Evolutionary conservation across 139 green algal species (phyloP), one percentile per base, ranked within the genome.

Genomic region (Zygnema cylindricum): DNA sequence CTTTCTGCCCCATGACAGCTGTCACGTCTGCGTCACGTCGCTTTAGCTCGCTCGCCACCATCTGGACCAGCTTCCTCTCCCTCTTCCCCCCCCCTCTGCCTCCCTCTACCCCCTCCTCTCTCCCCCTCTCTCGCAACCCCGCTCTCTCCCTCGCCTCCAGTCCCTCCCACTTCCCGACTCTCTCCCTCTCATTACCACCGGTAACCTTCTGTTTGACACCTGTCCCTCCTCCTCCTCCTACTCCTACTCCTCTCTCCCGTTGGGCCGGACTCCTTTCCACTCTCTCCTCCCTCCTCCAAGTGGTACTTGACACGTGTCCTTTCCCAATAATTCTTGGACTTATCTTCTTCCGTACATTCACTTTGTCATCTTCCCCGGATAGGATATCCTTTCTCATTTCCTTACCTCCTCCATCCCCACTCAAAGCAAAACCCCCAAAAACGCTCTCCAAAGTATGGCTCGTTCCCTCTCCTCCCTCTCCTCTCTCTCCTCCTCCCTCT

Each of bases 241-340:
- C n/a, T 35, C 1, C 3, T 83, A 2, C 3, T 55, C 7, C 2
- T 69, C 33, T 55, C 1, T 0, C 43, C 43, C 76, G n/a, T 54
- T 82, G 55, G 43, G 35, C 30, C 76, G n/a, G n/a, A n/a, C n/a
- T n/a, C n/a, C n/a, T n/a, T 77, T 69, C 76, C 2, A 69, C 76
- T 35, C n/a, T 22, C 2, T 32, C 63, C 30, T 82, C 0, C 16
- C 76, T 40, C n/a, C 43, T 33, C 43, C 75, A 63, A 32, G 1
- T 82, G 30, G 32, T 1, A 11, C 30, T 3, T 43, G 71, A 11
- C n/a, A 43, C 0, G 25, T 33, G 41, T 40, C 30, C 76, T 43
- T 69, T 32, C n/a, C n/a, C n/a, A n/a, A n/a, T n/a, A n/a, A n/a
- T n/a, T n/a, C n/a, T n/a, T n/a, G n/a, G n/a, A n/a, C n/a, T n/a